These are phyloP conservation scores for Lagenidium sp. DNA, from an alignment of 352 stramenopile species.

Conservation along the genomic window DNA sequence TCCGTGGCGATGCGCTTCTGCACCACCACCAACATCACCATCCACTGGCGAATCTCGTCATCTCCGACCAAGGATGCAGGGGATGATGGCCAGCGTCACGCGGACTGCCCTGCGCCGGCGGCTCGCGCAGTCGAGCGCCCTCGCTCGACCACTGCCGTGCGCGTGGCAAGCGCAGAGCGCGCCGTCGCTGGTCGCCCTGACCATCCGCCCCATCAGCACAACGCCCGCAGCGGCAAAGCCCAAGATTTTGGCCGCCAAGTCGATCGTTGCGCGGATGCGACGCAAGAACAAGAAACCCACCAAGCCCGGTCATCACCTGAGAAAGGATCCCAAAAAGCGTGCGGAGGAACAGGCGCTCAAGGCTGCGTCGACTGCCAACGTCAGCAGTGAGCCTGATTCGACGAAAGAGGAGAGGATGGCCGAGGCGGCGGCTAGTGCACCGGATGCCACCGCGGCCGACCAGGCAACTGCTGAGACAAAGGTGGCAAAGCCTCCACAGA, in stretches of 20 bases:
- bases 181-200: conserved; percentile 2
- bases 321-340: background rate
- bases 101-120: conserved; percentile 14
- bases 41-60: conserved; percentile 4
- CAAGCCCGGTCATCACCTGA: background rate
- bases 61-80: conserved; percentile 5
- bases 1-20: no score
- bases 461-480: background rate
- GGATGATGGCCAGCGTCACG: conserved; percentile 7
- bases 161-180: background rate
- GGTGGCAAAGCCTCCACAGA: no score
- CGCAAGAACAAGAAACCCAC: conserved; percentile 18
- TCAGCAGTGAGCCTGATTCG: no score
- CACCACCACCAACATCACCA: conserved; percentile 1
- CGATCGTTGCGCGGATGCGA: conserved; percentile 12
- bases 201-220: conserved; percentile 1
- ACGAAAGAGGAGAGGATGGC: background rate
- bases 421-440: background rate
- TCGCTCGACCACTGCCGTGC: background rate
- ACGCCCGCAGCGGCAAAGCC: conserved; percentile 4
- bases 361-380: background rate
- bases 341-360: background rate
- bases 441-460: background rate
- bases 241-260: conserved; percentile 13
- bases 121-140: conserved; percentile 7